Evolutionary conservation across 2,329 filamentous ascomycete species (phyloP), one percentile per base, ranked within the genome.

Genomic region (Monilinia laxa): DNA sequence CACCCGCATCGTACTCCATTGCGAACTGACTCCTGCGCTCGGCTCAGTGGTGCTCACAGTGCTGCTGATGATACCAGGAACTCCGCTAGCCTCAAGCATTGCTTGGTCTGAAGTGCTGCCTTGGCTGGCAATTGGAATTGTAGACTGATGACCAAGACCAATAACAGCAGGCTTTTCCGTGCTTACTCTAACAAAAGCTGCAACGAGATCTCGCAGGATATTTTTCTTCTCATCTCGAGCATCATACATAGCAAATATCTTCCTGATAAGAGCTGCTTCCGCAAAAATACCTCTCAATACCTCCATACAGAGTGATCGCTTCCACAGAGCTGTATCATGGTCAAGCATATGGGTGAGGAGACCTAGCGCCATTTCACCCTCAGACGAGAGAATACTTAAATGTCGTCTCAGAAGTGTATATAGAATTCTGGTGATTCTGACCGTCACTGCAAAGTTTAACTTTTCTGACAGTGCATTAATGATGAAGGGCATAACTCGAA

Each of bases 111-210:
- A 86, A 1, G 87, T 84, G 4, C 81, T 80, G 52, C 86, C 85
- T 5, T 85, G 84, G 53, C 82, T 82, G 11, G 84, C 83, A 0
- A 85, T 84, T 7, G 95, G 93, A 45, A 94, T 86, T 0, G 92
- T 93, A 1, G 95, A 98, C 72, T 96, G 92, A 69, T 91, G 89
- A 5, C 93, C 90, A 3, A 98, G 85, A 0, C 95, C 95, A 69
- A 99, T 98, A 35, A 96, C 83, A 0, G 86, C 81, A 1, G 95
- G 95, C 74, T 93, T 97, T 75, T 99, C 95, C 0, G 93, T 93
- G 65, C 94, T 94, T 11, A 98, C 81, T 18, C 93, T 87, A n/a
- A 98, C 95, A 75, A 99, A 93, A 0, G 90, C 89, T 12, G 92
- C 91, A 69, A 95, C 90, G 68, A 97, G 83, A 67, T 93, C 90